A percentile compares a stretch with the other conserved stretches of the same genome.
Conservation (phyloP, 2,329 filamentous ascomycete species). For the Plenodomus tracheiphilus region DNA sequence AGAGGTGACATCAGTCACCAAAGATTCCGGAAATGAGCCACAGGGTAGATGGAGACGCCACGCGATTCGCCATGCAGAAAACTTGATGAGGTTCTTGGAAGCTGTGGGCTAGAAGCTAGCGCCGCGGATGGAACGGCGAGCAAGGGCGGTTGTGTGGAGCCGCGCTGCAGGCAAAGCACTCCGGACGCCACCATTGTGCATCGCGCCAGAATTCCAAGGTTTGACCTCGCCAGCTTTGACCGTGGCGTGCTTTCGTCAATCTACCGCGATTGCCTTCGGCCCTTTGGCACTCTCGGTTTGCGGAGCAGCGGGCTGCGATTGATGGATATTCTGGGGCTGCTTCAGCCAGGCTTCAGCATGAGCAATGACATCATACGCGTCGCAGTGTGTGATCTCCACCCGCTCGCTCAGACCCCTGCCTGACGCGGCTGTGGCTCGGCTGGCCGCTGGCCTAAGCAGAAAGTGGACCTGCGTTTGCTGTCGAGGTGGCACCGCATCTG, state of each 20-base stretch:
- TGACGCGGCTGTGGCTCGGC: conserved; percentile 1
- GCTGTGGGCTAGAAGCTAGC: not conserved
- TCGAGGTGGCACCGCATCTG: not conserved
- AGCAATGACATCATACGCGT: conserved; percentile 2
- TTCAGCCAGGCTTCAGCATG: not conserved
- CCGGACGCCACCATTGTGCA: not conserved
- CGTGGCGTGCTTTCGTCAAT: not conserved
- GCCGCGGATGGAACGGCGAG: not conserved
- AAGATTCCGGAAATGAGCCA: not conserved
- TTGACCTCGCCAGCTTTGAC: not conserved
- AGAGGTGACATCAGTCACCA: not conserved
- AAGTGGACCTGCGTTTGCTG: not conserved
- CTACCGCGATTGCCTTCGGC: not conserved
- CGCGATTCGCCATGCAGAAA: not conserved
- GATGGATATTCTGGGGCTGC: not conserved
- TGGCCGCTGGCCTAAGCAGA: not conserved
- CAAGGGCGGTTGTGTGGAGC: not conserved
- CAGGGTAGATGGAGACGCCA: not conserved
- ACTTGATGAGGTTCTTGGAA: not conserved
- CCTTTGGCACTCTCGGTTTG: not conserved
- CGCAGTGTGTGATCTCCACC: conserved; percentile 6
- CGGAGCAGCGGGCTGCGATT: not conserved
- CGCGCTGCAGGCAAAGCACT: not conserved
- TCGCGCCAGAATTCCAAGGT: not conserved
- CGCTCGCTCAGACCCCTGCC: not conserved